Evolutionary conservation across 805 yeast species (phyloP), one percentile per base, ranked within the genome.

Genomic region (Saccharomycopsis babjevae): DNA sequence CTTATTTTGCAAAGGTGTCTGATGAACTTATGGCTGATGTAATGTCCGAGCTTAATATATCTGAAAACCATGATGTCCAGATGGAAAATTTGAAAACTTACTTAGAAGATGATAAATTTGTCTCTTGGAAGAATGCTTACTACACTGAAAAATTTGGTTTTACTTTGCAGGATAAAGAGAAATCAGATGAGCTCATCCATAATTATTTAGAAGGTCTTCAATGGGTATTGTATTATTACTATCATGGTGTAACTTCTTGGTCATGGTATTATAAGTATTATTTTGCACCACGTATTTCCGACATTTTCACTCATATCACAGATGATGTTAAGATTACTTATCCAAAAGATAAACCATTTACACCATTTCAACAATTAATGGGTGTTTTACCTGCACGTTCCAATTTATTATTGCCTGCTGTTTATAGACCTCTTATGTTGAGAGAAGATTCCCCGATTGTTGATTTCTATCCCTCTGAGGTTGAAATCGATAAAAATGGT

Each of bases 331-430:
- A 79, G 62, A 78, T 88, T 61, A 71, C 76, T 39, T 91, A 92
- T 67, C 83, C 85, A 16, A 72, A 77, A 65, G 92, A 96, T 6
- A 71, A 71, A 4, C 99, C 99, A 0, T 90, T 94, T 76, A 82
- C 77, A 63, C 99, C 99, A 11, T 93, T 89, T 72, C 93, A 94
- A 71, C 99, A 94, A 75, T 80, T 94, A 68, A 94, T 93, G 99
- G 93, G 97, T 20, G 99, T 94, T 25, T 77, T 94, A 66, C 99
- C 99, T 0, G 97, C 93, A 25, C 84, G 97, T 77, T 91, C 97
- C 3, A 83, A 81, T 59, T 76, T 78, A 55, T 79, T 94, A 66
- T 83, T 94, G 69, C 98, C 99, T 1, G 71, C 77, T 7, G 83
- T 83, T 20, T 88, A 87, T 71, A 82, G 96, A 72, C 80, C 85